Conservation (phyloP, 2,329 filamentous ascomycete genomes). For the Cercospora sp. region DNA sequence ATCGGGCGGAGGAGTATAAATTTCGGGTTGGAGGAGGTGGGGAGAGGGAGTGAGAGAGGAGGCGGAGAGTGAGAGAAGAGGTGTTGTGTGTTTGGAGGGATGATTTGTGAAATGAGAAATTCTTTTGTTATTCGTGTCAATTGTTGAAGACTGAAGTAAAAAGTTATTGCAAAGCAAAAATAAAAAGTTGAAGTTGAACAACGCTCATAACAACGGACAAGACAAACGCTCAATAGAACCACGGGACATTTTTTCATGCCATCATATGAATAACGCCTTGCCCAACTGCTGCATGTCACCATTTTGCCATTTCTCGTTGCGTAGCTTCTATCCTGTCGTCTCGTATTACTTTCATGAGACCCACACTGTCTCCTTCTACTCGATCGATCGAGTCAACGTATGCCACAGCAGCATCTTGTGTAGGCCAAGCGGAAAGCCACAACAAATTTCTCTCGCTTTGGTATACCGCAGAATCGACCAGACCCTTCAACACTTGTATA, state of each 20-base stretch:
- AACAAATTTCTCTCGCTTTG: conserved; percentile 12
- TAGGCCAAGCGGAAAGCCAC: conserved; percentile 16
- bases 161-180: background rate
- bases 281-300: background rate
- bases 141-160: background rate
- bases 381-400: conserved; percentile 12
- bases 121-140: background rate
- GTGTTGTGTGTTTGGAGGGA: no score
- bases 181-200: background rate
- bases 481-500: conserved; percentile 1
- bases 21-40: conserved; percentile 48
- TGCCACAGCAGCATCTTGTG: conserved; percentile 11
- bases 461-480: conserved; percentile 14
- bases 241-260: background rate
- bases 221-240: background rate
- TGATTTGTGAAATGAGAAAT: no score
- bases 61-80: background rate
- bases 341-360: conserved; percentile 12
- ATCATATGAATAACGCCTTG: background rate
- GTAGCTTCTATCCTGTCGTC: conserved; percentile 11
- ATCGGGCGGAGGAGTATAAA: conserved; percentile 58
- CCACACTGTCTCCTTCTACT: conserved; percentile 1
- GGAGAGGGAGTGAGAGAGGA: background rate
- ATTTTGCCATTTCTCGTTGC: background rate
- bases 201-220: background rate